Base-by-base conservation (phyloP, 345 rosid genomes). In the Clarkia xantiana region DNA sequence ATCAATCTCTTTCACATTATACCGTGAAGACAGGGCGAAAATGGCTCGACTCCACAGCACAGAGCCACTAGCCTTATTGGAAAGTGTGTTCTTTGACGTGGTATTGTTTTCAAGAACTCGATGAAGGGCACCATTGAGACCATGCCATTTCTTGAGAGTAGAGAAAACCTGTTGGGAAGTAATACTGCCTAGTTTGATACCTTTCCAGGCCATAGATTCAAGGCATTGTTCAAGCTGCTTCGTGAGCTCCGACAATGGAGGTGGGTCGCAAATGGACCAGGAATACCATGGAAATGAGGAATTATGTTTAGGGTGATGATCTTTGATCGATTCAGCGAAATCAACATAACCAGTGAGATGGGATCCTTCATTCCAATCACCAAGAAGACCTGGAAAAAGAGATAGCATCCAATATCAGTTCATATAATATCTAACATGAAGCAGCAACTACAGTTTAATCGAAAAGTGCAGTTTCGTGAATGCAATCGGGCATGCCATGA, bases 331-430 rank as follows among this genome's bases (percentile, higher is more conserved):
- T 53, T 78, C 80, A 11, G 95, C 99, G 5, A 91, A 82, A 54
- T 91, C 98, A 11, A 86, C 82, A 44, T 91, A 91, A 23, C 96
- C 95, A 0, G 96, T 79, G 47, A 81, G 18, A 19, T 91, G 95
- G n/a, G 94, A 81, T 9, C 79, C 87, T 75, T 71, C 74, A 73
- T 78, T 91, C 96, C 96, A 91, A 10, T 75, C 79, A 23, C 69
- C 71, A 40, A 90, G 77, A 14, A 83, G 76, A 68, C 94, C 98
- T 86, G 73, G 11, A 44, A 58, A 14, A 50, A 11, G 18, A 38
- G 40, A 54, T 14, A 25, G 18, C 51, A 47, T 2, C n/a, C 16
- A 17, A 22, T 15, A 41, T 22, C 19, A 51, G 38, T 25, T 15
- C 25, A 6, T 23, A 23, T 23, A 2, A 23, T 23, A 23, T 23